Base-by-base conservation (phyloP, 371 early-diverging fungal species). In the Thermomucor indicae-seudaticae region DNA sequence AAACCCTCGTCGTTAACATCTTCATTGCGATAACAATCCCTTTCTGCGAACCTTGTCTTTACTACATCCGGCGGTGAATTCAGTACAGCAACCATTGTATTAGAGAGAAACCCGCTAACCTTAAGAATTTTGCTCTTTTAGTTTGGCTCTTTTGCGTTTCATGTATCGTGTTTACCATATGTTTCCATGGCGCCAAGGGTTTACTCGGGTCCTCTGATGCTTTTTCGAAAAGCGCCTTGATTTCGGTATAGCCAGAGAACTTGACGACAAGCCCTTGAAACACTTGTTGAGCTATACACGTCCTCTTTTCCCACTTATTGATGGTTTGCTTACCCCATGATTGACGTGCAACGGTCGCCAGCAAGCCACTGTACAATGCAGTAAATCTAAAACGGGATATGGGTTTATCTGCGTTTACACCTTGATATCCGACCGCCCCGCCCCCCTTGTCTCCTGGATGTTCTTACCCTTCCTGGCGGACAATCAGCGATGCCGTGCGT, bases 41-140 rank as follows among this genome's bases (percentile, higher is more conserved):
- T 32, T 43, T 22, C 16, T 30, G 42, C 19, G 20, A 57, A 62
- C 70, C 70, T 62, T 52, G 71, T 70, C 49, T 70, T 72, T 2
- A 70, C 70, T 11, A 70, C 68, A 57, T 71, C 76, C 0, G 78
- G 78, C 12, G 75, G 78, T 7, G 71, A 72, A 35, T 78, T 78
- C 31, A 75, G 44, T 19, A 78, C 65, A 20, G 67, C 78, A 10
- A 78, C 78, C n/a, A 75, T 46, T 7, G 75, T 65, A 52, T 78
- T 78, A 16, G 78, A 67, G 32, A 72, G 49, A 42, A 72, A 72
- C 20, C 78, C 78, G 25, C 76, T 69, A 12, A 62, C 53, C 66
- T 65, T 49, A 24, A 25, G 23, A 19, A 29, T 5, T 6, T 11
- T 7, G 25, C 17, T n/a, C 34, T 27, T 14, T 27, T 28, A 38